Conservation (phyloP, 2,329 filamentous ascomycete genomes). For the Cladophialophora exuberans region DNA sequence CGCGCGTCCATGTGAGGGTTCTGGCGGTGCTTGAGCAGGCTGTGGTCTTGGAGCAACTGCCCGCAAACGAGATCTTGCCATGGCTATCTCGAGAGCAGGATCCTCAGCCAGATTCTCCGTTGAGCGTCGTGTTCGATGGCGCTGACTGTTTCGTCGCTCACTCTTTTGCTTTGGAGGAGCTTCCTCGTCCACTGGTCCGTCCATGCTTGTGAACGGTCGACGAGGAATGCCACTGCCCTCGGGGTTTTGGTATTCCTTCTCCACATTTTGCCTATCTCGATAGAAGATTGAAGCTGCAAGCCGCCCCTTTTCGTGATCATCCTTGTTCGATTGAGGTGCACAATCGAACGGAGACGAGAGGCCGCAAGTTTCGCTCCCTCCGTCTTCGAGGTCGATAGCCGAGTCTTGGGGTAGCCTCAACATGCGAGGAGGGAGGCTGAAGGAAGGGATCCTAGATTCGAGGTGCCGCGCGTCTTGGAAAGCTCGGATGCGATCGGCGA, state of each 20-base stretch:
- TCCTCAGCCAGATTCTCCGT: constrained; percentile 19
- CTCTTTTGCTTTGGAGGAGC: neutral
- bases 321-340: constrained; percentile 20
- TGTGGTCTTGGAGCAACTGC: constrained; percentile 19
- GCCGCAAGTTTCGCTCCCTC: constrained; percentile 9
- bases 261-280: neutral
- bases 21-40: neutral
- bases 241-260: constrained; percentile 1
- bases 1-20: constrained; percentile 12
- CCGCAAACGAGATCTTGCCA: constrained; percentile 26
- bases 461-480: constrained; percentile 28
- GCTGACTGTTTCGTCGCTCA: neutral
- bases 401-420: constrained; percentile 12
- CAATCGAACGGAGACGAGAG: constrained; percentile 16
- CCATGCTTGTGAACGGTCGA: constrained; percentile 25
- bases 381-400: constrained; percentile 8
- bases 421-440: constrained; percentile 14
- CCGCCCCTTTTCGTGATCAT: constrained; percentile 17
- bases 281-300: constrained; percentile 13
- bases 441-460: constrained; percentile 13
- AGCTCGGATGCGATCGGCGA: constrained; percentile 31
- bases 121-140: constrained; percentile 20
- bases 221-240: neutral
- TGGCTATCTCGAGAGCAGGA: constrained; percentile 24
- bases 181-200: constrained; percentile 1